Base-by-base conservation (phyloP, 2,329 filamentous ascomycete species). In the Colletotrichum sp. region DNA sequence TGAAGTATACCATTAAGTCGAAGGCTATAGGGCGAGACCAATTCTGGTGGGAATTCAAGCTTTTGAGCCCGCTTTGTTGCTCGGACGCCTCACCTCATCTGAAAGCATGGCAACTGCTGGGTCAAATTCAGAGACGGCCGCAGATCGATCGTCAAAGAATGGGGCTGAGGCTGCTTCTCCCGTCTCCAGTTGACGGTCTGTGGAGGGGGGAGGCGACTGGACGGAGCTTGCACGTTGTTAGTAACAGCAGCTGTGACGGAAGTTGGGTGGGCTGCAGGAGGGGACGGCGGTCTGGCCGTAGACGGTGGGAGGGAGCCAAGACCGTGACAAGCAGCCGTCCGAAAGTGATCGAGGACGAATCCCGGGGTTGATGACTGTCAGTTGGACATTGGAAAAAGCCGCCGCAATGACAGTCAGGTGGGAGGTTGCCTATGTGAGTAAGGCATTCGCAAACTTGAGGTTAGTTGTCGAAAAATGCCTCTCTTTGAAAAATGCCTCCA, bases 251-350 rank as follows among this genome's bases (percentile, higher is more conserved):
- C 18, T 63, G 55, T 68, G 70, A 65, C 44, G 70, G 70, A 76
- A 60, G 59, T 10, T 49, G 57, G 21, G 15, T 28, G 39, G 60
- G 52, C 13, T 75, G 18, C 30, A 52, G 30, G 57, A 57, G 26
- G 32, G 24, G 15, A 49, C n/a, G 34, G 26, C 16, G 30, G 49
- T 36, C 26, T 59, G 49, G 55, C 30, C 32, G 68, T 63, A 64
- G 28, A 75, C 72, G 69, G 73, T 68, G 73, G 44, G 64, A 73
- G 73, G 69, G 64, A 68, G 73, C 73, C 73, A 76, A 72, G 69
- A 73, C 70, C 39, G 64, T 65, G 63, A 62, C 73, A 73, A 36
- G 59, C 55, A 62, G 57, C 64, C 70, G 64, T 73, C 70, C 66
- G 44, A 76, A 34, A 24, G 44, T 26, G 73, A 28, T 52, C 28